phyloP scores from a whole-genome alignment of 345 rosid species.

The Stellera chamaejasme region DNA sequence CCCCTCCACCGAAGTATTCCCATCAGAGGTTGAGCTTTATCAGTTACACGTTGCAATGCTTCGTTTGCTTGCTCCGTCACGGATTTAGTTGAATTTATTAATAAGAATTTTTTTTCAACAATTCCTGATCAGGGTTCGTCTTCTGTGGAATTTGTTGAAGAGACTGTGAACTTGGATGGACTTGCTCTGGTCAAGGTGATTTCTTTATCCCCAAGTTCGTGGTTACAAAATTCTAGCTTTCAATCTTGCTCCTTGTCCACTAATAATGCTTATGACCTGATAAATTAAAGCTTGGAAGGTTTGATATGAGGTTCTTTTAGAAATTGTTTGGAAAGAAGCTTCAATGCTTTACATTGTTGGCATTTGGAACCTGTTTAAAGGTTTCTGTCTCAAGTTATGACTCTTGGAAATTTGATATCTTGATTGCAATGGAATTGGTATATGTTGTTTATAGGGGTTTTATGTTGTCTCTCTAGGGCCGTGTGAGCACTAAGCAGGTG shows the following conservation, averaged over 20 bases:
- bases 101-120: conserved; percentile 5
- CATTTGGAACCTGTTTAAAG: not conserved
- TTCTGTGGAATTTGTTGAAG: conserved; percentile 33
- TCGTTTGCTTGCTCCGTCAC: not conserved
- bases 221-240: too few relatives aligned
- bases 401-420: not conserved
- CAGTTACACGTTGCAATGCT: not conserved
- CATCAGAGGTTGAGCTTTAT: conserved; percentile 39
- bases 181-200: conserved; percentile 67
- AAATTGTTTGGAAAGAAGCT: too few relatives aligned
- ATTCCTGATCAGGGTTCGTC: conserved; percentile 36
- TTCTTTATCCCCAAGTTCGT: not conserved
- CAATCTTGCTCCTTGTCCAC: too few relatives aligned
- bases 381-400: too few relatives aligned
- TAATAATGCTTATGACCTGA: too few relatives aligned
- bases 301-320: too few relatives aligned
- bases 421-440: not conserved
- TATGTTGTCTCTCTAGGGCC: conserved; percentile 42
- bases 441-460: not conserved
- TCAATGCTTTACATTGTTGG: too few relatives aligned
- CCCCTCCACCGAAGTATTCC: conserved; percentile 58
- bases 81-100: conserved; percentile 2
- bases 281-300: not conserved
- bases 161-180: conserved; percentile 43
- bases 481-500: conserved; percentile 79